Percentiles rank a stretch among this genome's conserved stretches.
These are phyloP conservation scores for Shiraia bambusicola DNA, from an alignment of 2,329 filamentous ascomycete species.

Conservation along the genomic window DNA sequence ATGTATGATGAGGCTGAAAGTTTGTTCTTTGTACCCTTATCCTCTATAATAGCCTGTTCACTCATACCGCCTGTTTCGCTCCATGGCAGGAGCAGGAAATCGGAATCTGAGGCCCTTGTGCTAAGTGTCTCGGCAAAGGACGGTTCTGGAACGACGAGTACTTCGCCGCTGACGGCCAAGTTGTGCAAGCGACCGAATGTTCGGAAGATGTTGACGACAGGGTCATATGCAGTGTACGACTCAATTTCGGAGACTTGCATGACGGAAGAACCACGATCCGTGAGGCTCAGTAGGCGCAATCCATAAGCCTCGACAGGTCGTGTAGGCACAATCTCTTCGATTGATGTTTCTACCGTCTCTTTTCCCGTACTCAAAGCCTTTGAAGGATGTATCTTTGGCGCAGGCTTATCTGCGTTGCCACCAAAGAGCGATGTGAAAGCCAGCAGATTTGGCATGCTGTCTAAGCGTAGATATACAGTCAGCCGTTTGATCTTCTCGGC, in stretches of 20 bases:
- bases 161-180: constrained; percentile 76
- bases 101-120: constrained; percentile 60
- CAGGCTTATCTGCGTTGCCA: constrained; percentile 48
- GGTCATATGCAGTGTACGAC: constrained; percentile 66
- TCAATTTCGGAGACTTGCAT: constrained; percentile 89
- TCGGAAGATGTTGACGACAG: constrained; percentile 87
- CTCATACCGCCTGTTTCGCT: constrained; percentile 75
- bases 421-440: constrained; percentile 79
- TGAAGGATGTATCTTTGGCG: constrained; percentile 43
- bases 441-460: constrained; percentile 79
- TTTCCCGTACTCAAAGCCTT: constrained; percentile 28
- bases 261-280: constrained; percentile 89
- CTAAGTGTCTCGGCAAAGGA: constrained; percentile 78
- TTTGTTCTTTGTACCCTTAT: constrained; percentile 57
- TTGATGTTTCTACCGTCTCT: constrained; percentile 20
- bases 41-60: constrained; percentile 59
- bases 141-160: constrained; percentile 74
- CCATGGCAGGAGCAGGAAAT: constrained; percentile 84
- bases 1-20: constrained; percentile 67
- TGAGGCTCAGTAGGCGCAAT: constrained; percentile 81
- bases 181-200: constrained; percentile 84
- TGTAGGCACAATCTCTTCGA: constrained; percentile 26
- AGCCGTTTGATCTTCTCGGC: constrained; percentile 61
- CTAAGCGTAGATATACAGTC: constrained; percentile 79
- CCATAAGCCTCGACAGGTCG: constrained; percentile 74